Percentiles rank a stretch among this genome's conserved stretches.
Conservation (phyloP, 345 rosid genomes). For the Boechera retrofracta region DNA sequence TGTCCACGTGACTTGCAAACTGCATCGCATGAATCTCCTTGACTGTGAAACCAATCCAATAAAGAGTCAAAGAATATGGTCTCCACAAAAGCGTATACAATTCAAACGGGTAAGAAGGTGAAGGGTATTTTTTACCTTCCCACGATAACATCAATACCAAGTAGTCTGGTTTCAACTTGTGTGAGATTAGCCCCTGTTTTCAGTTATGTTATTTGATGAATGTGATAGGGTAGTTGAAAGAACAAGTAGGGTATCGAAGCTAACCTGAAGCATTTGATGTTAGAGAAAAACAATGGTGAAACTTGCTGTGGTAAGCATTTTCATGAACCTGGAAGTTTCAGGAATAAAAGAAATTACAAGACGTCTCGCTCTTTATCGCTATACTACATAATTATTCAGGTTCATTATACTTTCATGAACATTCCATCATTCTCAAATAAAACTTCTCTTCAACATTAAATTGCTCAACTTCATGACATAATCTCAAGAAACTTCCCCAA, state of each 20-base stretch:
- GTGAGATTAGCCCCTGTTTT: constrained; percentile 49
- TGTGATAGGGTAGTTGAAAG: not conserved
- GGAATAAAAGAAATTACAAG: not conserved
- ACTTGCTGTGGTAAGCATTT: constrained; percentile 89
- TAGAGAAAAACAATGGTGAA: constrained; percentile 91
- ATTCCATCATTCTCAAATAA: not conserved
- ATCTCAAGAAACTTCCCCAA: not conserved
- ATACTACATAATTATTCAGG: not conserved
- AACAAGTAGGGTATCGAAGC: not conserved
- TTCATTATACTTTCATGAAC: constrained; percentile 19
- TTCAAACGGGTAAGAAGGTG: constrained; percentile 15
- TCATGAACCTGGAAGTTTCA: constrained; percentile 71
- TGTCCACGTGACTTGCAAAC: constrained; percentile 83
- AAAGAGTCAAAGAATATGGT: constrained; percentile 5
- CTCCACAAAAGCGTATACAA: constrained; percentile 15
- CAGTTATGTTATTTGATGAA: constrained; percentile 10
- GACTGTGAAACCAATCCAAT: constrained; percentile 54
- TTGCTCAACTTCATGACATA: not conserved
- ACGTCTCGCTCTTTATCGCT: not conserved
- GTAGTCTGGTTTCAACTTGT: constrained; percentile 68
- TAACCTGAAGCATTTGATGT: constrained; percentile 79
- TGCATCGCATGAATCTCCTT: constrained; percentile 87
- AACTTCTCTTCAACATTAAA: not conserved
- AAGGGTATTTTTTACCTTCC: constrained; percentile 61
- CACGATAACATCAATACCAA: constrained; percentile 76